Percentiles rank a stretch among this genome's conserved stretches.
phyloP scores from a whole-genome alignment of 345 rosid species.

The Heritiera fomes region DNA sequence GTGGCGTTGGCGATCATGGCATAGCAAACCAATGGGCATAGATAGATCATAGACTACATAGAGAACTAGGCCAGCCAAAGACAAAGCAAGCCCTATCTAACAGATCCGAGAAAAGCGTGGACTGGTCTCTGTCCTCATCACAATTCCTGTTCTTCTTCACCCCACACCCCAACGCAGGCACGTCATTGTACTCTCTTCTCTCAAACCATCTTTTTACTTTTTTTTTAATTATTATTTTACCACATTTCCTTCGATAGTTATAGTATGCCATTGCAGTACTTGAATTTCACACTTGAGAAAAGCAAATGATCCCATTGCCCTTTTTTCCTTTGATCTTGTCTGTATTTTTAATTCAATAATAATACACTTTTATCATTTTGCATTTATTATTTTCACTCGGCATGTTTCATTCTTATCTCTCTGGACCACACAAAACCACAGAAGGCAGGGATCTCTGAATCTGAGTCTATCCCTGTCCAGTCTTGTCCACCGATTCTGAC shows the following conservation, averaged over 20 bases:
- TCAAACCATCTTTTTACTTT: too few species aligned
- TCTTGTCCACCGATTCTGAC: not conserved
- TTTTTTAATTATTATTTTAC: not conserved
- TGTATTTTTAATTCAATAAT: not conserved
- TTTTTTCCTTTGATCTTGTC: not conserved
- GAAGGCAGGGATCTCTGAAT: not conserved
- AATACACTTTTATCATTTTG: not conserved
- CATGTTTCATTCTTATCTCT: not conserved
- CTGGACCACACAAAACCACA: not conserved
- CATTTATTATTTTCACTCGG: not conserved
- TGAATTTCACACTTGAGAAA: not conserved
- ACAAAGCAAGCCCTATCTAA: not conserved
- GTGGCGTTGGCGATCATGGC: too few species aligned
- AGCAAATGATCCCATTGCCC: not conserved
- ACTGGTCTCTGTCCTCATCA: not conserved
- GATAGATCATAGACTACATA: too few species aligned
- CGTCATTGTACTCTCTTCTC: too few species aligned
- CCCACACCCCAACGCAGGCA: too few species aligned
- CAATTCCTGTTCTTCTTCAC: not conserved
- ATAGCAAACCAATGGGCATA: too few species aligned
- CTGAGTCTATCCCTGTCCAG: not conserved
- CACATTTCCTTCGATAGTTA: not conserved
- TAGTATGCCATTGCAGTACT: not conserved
- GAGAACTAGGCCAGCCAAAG: not conserved
- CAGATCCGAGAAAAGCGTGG: conserved; percentile 6